Base-by-base conservation (phyloP, 108 stramenopile species). In the Skeletonema grethae region DNA sequence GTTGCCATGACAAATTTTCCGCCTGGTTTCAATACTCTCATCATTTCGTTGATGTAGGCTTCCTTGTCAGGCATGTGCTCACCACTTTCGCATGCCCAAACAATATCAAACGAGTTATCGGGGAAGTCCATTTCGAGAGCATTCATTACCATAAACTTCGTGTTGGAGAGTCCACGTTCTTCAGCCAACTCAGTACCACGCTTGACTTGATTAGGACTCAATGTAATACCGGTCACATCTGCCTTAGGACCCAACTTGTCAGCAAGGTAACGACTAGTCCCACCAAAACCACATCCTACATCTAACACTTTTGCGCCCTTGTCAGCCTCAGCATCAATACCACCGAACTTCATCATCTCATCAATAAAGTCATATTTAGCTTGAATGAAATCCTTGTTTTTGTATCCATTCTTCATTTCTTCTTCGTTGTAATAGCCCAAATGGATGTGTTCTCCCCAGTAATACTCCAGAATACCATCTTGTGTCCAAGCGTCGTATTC, bases 371-470 rank as follows among this genome's bases (percentile, higher is more conserved):
- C 93, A 73, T 94, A 98, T 73, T 97, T 97, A 45, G 97, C 97
- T 65, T 96, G 83, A 35, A 92, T 95, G 61, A 97, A 90, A 69
- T 96, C 71, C 87, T 96, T 97, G 28, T 89, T 88, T 61, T 84
- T 88, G 79, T 92, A 96, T 4, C 89, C 89, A 7, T 60, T 65
- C 55, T 65, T 64, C 81, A 90, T 80, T 62, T 89, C 91, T 53
- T 84, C 84, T 28, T 87, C 82, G 58, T 78, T 75, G 74, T 98
- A 98, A 80, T 97, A 97, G 5, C 98, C 98, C 18, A 98, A 81
- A 85, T 98, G 98, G 75, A 98, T 98, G 82, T 98, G 98, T 83
- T 98, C 98, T 13, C 98, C 97, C 98, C 98, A 98, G 77, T 97
- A 97, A 70, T 97, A 93, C 80, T 98, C 98, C 46, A 98, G 81